Evolutionary conservation across 768 basidiomycete genomes (phyloP).

Genomic region (Leccinum uliginosum): DNA sequence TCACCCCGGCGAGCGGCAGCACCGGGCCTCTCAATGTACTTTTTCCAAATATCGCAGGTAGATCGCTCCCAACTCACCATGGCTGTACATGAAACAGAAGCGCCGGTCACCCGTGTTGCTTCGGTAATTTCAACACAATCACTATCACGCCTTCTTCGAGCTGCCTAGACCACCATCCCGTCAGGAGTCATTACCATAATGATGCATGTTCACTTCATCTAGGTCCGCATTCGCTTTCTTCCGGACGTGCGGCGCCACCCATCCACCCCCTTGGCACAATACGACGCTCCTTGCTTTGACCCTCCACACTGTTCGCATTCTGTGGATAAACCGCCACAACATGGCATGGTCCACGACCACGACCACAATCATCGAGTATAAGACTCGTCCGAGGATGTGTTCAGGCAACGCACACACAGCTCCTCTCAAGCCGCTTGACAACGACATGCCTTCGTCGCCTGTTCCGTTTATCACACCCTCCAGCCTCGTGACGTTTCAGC

Average conservation of each 20-base stretch:
- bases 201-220: constrained; percentile 6
- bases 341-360: constrained; percentile 16
- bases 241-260: constrained; percentile 7
- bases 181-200: constrained; percentile 14
- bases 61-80: constrained; percentile 14
- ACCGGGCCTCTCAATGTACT: constrained; percentile 6
- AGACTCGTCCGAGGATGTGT: constrained; percentile 6
- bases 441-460: constrained; percentile 25
- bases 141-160: constrained; percentile 17
- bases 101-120: constrained; percentile 19
- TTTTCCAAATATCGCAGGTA: constrained; percentile 4
- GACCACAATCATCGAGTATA: constrained; percentile 17
- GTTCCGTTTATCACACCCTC: constrained; percentile 25
- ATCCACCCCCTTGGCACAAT: constrained; percentile 16
- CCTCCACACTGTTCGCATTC: constrained; percentile 13
- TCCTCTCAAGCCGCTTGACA: constrained; percentile 12
- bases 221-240: constrained; percentile 11
- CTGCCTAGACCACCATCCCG: constrained; percentile 12
- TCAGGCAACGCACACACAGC: constrained; percentile 14
- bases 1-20: constrained; percentile 13
- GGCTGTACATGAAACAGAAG: constrained; percentile 26
- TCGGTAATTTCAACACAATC: constrained; percentile 25
- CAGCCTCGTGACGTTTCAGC: constrained; percentile 26
- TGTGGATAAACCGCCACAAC: constrained; percentile 14
- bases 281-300: constrained; percentile 8